Evolutionary conservation across 257 asterid species (phyloP), one percentile per base, ranked within the genome.

Genomic region (Thymus quinquecostatus): DNA sequence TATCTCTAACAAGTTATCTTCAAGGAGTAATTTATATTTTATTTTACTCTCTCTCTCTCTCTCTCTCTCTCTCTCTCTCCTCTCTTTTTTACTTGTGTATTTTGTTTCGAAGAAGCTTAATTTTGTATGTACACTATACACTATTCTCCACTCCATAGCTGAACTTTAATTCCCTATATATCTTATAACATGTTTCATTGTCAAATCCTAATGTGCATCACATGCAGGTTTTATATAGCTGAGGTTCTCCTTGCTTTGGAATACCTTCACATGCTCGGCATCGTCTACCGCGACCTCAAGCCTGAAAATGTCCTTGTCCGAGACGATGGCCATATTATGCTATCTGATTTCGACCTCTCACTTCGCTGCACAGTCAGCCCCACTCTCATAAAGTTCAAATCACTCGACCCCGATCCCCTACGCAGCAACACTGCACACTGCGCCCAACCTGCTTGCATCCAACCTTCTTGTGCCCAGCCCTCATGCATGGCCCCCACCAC

Each of bases 241-340:
- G 91, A 86, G 83, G 80, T 86, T 68, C 88, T 86, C 21, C 88
- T 86, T 44, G 79, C 91, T 7, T 34, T 86, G 74, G 91, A 86
- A 57, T 86, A 86, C 81, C 81, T 86, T 45, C 91, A 86, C 79
- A 86, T 86, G 91, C 88, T 86, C 29, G 91, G 91, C 45, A 83
- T 86, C 2, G 88, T 86, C 45, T 86, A 86, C 75, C 91, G 91
- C 10, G 90, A 86, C 60, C 85, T 86, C 14, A 86, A 86, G 62
- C 90, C 88, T 0, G 90, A 86, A 75, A 86, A 86, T 8, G 91
- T 86, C 68, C 91, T 86, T 1, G 91, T 86, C 32, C 67, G 91
- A 27, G 88, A 86, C 7, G 88, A 86, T 13, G 91, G 91, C 36
- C 91, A 86, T 71, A 83, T 86, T 36, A 86, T 86, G 90, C 72